Evolutionary conservation across 345 rosid species (phyloP).

Genomic region (Hypericum androsaemum): DNA sequence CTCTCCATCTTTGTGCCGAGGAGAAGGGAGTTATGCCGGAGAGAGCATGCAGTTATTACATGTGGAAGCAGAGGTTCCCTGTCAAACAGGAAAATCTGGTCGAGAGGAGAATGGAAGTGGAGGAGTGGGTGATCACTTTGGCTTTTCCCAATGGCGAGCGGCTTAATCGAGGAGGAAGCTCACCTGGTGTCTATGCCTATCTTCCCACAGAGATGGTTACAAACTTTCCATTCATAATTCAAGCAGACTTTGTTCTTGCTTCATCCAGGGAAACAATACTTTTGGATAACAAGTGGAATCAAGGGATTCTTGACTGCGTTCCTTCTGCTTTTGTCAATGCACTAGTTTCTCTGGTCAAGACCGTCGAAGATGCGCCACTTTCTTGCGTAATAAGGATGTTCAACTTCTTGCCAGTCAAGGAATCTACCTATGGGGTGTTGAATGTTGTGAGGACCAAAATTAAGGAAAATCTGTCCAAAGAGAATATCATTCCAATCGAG

Average conservation of each 20-base stretch:
- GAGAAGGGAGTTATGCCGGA: slow-evolving; percentile 15
- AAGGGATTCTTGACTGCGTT: slow-evolving; percentile 62
- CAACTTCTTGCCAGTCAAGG: slow-evolving; percentile 44
- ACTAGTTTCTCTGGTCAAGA: slow-evolving; percentile 42
- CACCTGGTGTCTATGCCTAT: slow-evolving; percentile 65
- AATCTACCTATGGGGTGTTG: slow-evolving; percentile 25
- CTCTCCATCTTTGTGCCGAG: slow-evolving; percentile 43
- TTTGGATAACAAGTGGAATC: slow-evolving; percentile 58
- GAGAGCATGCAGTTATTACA: slow-evolving; percentile 40
- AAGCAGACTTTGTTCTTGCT: slow-evolving; percentile 55
- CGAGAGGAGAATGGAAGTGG: slow-evolving; percentile 55
- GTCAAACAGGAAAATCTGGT: slow-evolving; percentile 42
- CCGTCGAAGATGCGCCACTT: slow-evolving; percentile 34
- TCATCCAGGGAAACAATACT: slow-evolving; percentile 69
- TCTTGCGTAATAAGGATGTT: slow-evolving; percentile 43
- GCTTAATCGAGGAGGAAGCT: slow-evolving; percentile 30
- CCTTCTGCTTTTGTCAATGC: slow-evolving; percentile 52
- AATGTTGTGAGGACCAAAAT: slow-evolving; percentile 39
- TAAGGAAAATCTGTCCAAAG: slow-evolving; percentile 22
- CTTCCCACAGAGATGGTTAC: slow-evolving; percentile 79
- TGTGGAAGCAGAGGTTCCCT: slow-evolving; percentile 70
- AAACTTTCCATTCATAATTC: slow-evolving; percentile 53
- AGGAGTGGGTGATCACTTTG: slow-evolving; percentile 60
- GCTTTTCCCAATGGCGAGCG: slow-evolving; percentile 64
- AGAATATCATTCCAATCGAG: slow-evolving; percentile 49